phyloP scores from a whole-genome alignment of 768 basidiomycete genomes.

The Gautieria morchelliformis region DNA sequence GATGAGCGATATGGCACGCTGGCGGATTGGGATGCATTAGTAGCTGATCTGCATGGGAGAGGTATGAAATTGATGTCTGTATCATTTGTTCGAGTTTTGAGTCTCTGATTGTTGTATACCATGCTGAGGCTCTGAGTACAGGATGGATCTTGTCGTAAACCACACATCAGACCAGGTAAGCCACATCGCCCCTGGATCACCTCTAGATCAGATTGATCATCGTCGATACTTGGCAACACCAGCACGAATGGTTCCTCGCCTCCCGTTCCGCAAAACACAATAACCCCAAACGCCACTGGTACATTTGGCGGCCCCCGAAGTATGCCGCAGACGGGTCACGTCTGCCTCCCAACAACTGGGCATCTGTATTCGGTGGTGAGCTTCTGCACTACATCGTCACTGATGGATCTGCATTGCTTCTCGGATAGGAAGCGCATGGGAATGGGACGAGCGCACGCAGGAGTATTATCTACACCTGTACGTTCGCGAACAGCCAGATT shows the following conservation, averaged over 20 bases:
- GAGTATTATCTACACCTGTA: constrained; percentile 72
- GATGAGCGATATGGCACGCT: constrained; percentile 56
- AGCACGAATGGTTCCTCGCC: constrained; percentile 67
- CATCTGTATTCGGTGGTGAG: constrained; percentile 52
- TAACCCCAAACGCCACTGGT: constrained; percentile 64
- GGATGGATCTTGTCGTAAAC: constrained; percentile 74
- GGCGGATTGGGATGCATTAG: constrained; percentile 46
- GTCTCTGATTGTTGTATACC: neutral
- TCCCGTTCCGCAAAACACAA: constrained; percentile 37
- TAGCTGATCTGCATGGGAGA: constrained; percentile 44
- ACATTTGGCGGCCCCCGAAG: constrained; percentile 59
- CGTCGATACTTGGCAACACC: neutral
- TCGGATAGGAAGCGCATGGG: constrained; percentile 56
- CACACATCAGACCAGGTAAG: constrained; percentile 58
- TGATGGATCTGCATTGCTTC: neutral
- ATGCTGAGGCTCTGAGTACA: constrained; percentile 16
- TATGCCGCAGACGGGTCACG: constrained; percentile 42
- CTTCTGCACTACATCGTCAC: neutral
- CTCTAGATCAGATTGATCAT: neutral
- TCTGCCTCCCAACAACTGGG: constrained; percentile 68
- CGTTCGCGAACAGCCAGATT: constrained; percentile 57
- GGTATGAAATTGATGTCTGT: constrained; percentile 64
- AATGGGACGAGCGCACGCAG: constrained; percentile 49
- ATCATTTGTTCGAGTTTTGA: neutral
- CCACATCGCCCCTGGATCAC: neutral